Evolutionary conservation across 345 rosid genomes (phyloP).

Genomic region (Dovyalis caffra): DNA sequence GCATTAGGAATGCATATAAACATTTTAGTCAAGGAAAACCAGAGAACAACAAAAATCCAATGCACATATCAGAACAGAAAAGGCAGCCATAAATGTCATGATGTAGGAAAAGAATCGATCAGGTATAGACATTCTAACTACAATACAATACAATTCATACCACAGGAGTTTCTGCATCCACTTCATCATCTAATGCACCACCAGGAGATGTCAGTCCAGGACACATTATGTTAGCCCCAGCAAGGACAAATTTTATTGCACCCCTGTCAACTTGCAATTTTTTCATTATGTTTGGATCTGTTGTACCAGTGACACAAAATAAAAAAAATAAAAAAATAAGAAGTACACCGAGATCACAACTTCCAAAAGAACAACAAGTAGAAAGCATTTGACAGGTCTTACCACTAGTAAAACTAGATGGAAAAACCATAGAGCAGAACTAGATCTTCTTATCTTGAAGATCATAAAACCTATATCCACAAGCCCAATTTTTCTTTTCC

Average conservation of each 20-base stretch:
- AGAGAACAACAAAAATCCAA: background rate
- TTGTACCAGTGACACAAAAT: background rate
- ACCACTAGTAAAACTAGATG: background rate
- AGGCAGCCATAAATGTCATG: background rate
- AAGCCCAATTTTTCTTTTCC: background rate
- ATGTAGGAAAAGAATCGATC: background rate
- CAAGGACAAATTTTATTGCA: constrained; percentile 87
- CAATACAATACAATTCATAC: constrained; percentile 35
- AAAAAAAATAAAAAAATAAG: background rate
- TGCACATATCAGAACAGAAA: background rate
- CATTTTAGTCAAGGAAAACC: background rate
- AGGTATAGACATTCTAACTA: background rate
- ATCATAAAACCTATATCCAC: background rate
- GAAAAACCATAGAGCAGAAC: background rate
- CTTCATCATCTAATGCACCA: constrained; percentile 89
- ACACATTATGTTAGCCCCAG: constrained; percentile 99
- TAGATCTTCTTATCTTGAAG: too few relatives aligned
- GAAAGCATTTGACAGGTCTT: background rate
- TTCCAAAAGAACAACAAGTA: background rate
- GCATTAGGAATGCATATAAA: constrained; percentile 8
- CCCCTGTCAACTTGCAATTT: constrained; percentile 97
- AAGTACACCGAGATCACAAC: too few relatives aligned
- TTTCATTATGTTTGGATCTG: constrained; percentile 93
- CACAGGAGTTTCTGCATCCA: constrained; percentile 91
- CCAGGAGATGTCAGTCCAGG: constrained; percentile 99